Percentiles rank a stretch among this genome's conserved stretches.
These are phyloP conservation scores for Botrytis aclada DNA, from an alignment of 2,329 filamentous ascomycete species.

Conservation along the genomic window DNA sequence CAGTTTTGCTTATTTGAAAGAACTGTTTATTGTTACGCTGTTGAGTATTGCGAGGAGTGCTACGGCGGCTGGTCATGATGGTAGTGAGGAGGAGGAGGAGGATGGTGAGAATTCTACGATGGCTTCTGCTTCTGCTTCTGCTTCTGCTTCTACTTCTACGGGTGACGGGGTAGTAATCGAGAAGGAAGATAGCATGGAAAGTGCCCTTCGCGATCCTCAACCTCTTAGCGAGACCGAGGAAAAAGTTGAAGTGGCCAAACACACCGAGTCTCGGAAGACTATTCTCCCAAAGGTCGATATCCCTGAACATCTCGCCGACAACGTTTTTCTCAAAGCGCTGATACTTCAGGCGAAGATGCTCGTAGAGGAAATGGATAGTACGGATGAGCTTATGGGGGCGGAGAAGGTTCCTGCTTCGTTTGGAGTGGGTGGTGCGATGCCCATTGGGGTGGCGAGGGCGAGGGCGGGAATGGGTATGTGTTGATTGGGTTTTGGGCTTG, in stretches of 20 bases:
- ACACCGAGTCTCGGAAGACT: conserved; percentile 7
- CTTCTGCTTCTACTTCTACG: neutral
- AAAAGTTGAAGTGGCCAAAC: conserved; percentile 1
- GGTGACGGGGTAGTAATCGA: conserved; percentile 21
- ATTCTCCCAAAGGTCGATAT: conserved; percentile 26
- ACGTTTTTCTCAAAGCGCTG: conserved; percentile 28
- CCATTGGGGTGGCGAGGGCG: neutral
- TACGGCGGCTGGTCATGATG: conserved; percentile 44
- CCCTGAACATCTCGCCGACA: conserved; percentile 27
- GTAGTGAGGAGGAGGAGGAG: conserved; percentile 55
- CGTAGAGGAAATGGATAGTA: conserved; percentile 34
- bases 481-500: neutral
- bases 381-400: conserved; percentile 13
- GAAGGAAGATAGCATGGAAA: conserved; percentile 1
- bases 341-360: conserved; percentile 26
- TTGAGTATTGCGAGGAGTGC: conserved; percentile 48
- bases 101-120: conserved; percentile 39
- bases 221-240: neutral
- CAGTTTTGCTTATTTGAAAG: conserved; percentile 68
- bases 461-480: neutral
- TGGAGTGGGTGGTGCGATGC: neutral
- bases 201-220: neutral
- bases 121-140: neutral
- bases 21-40: conserved; percentile 62
- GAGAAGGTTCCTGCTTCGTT: neutral